Base-by-base conservation (phyloP, 108 stramenopile species). In the Seminavis robusta region DNA sequence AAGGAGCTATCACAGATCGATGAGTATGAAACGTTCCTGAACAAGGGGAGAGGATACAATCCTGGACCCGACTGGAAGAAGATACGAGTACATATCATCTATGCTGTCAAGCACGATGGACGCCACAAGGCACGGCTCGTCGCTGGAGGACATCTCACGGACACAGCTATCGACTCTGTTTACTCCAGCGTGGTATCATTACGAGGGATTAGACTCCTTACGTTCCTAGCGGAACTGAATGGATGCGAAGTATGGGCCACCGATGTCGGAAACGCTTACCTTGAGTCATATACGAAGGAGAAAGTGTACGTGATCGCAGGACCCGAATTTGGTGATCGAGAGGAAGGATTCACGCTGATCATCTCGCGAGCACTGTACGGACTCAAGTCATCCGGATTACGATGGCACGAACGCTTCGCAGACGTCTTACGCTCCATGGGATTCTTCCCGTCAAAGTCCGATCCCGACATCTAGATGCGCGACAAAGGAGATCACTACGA, bases 201-300 rank as follows among this genome's bases (percentile, higher is more conserved):
- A 6, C 52, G 63, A 26, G 65, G 63, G 24, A 65, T 76, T 1
- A 37, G 63, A 7, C 36, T 83, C 3, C 32, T 63, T 11, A 57
- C 61, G 46, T 28, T 67, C 17, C 53, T 81, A n/a, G 33, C 53
- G 21, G 38, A 59, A 10, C 43, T 59, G 32, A 32, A 37, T 10
- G 67, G 59, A 41, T n/a, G n/a, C n/a, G n/a, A n/a, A n/a, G n/a
- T n/a, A n/a, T n/a, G n/a, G n/a, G n/a, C n/a, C n/a, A n/a, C n/a
- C n/a, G 80, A 81, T 41, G 38, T 73, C 29, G 26, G 39, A 23
- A 78, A 73, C 42, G 71, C 77, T 27, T 77, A 63, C 56, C 40
- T 79, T 25, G 71, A 41, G 23, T 60, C 73, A 3, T 5, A 21
- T 0, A 51, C 29, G 13, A 1, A 21, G 0, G 73, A 75, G 40